phyloP scores from a whole-genome alignment of 306 rosid genomes.

The Betula pendula region DNA sequence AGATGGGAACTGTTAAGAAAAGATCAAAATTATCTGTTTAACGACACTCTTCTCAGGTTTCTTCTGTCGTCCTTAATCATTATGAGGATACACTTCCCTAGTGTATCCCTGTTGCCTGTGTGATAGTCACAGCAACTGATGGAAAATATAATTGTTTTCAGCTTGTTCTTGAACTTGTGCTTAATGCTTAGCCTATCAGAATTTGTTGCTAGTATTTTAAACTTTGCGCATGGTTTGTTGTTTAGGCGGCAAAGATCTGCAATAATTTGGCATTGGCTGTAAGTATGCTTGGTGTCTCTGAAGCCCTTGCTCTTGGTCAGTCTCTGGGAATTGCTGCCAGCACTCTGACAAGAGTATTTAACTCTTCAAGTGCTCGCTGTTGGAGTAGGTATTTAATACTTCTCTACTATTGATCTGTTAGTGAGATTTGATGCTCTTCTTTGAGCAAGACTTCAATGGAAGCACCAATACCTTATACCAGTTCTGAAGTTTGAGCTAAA shows the following conservation, averaged over 20 bases:
- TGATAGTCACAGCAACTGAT: background rate
- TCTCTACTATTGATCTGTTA: conserved; percentile 16
- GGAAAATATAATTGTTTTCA: background rate
- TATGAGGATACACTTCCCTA: background rate
- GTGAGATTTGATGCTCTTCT: background rate
- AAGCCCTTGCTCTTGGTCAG: conserved; percentile 92
- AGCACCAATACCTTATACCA: background rate
- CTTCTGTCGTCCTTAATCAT: background rate
- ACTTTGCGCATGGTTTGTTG: conserved; percentile 20
- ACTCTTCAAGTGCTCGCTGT: conserved; percentile 92
- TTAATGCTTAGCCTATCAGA: background rate
- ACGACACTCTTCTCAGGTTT: background rate
- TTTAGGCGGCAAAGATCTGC: conserved; percentile 91
- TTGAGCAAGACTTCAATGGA: background rate
- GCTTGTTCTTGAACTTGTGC: background rate
- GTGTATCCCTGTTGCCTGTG: background rate
- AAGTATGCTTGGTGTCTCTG: conserved; percentile 96
- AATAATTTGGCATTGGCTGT: conserved; percentile 92
- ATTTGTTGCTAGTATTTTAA: conserved; percentile 13
- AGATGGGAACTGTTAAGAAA: background rate
- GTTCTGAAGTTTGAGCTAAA: background rate
- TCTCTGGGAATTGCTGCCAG: conserved; percentile 75
- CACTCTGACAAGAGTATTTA: conserved; percentile 78
- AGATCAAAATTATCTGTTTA: conserved; percentile 5
- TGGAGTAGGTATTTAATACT: conserved; percentile 84